Percentiles rank a stretch among this genome's conserved stretches.
phyloP scores from a whole-genome alignment of 2,329 filamentous ascomycete genomes.

The Nakataea oryzae region DNA sequence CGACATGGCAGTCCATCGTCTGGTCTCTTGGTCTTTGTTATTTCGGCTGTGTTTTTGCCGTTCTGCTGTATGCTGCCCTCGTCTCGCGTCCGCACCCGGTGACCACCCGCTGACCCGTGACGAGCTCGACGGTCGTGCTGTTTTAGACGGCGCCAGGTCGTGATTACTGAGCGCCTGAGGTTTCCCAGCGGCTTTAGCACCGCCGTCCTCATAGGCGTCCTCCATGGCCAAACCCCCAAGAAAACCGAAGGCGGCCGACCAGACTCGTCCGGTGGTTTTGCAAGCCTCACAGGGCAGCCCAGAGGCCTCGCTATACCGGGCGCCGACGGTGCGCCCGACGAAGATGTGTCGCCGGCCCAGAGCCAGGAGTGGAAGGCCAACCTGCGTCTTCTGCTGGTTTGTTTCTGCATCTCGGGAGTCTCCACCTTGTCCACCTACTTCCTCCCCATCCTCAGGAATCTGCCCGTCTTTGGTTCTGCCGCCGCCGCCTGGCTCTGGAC shows the following conservation, averaged over 20 bases:
- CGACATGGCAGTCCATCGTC: slow-evolving; percentile 67
- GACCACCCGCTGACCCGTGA: not conserved
- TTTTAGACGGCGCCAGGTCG: slow-evolving; percentile 71
- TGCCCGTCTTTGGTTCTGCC: slow-evolving; percentile 74
- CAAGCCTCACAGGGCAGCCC: slow-evolving; percentile 25
- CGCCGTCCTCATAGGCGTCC: slow-evolving; percentile 80
- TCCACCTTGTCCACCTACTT: slow-evolving; percentile 86
- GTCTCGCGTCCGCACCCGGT: not conserved
- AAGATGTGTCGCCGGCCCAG: slow-evolving; percentile 19
- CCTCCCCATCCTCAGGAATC: slow-evolving; percentile 68
- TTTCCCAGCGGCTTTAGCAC: slow-evolving; percentile 96
- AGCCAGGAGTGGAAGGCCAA: slow-evolving; percentile 31
- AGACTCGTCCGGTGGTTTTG: slow-evolving; percentile 26
- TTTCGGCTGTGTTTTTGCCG: slow-evolving; percentile 93
- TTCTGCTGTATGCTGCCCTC: slow-evolving; percentile 52
- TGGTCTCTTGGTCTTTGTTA: slow-evolving; percentile 93
- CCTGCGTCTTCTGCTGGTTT: slow-evolving; percentile 42
- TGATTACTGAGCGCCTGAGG: slow-evolving; percentile 82
- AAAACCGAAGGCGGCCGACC: slow-evolving; percentile 15
- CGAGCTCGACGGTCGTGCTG: not conserved
- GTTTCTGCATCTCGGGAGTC: slow-evolving; percentile 48
- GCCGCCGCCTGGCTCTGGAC: slow-evolving; percentile 86
- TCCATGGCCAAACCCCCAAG: slow-evolving; percentile 52
- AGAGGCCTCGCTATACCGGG: slow-evolving; percentile 2
- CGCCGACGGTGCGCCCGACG: slow-evolving; percentile 14